Evolutionary conservation across 2,329 filamentous ascomycete genomes (phyloP).

Genomic region (Botrytis medusae): DNA sequence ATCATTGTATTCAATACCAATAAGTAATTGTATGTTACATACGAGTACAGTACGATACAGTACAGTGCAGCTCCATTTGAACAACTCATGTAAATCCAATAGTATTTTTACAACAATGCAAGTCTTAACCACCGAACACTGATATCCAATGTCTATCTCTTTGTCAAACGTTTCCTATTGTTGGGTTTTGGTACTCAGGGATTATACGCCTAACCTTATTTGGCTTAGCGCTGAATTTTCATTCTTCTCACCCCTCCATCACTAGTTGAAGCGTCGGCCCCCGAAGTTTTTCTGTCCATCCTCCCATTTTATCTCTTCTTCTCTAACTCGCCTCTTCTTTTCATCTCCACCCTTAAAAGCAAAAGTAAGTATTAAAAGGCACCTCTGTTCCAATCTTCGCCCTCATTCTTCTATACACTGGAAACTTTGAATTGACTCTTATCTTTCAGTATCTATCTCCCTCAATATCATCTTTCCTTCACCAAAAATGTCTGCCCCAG

Average conservation of each 20-base stretch:
- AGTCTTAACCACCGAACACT: neutral
- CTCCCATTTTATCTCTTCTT: neutral
- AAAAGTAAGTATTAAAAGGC: constrained; percentile 12
- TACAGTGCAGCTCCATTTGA: neutral
- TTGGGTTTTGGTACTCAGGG: neutral
- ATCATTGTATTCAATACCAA: neutral
- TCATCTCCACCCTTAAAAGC: neutral
- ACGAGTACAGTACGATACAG: neutral
- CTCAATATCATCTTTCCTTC: constrained; percentile 26
- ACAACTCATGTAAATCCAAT: constrained; percentile 1
- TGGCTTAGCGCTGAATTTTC: constrained; percentile 10
- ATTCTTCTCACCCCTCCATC: constrained; percentile 16
- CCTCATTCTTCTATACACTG: neutral
- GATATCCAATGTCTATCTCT: neutral
- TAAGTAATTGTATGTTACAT: neutral
- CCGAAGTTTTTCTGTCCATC: constrained; percentile 14
- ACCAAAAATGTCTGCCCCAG: constrained; percentile 40
- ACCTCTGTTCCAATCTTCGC: neutral
- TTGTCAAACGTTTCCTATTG: constrained; percentile 11
- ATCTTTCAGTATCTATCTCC: constrained; percentile 12
- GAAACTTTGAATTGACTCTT: neutral
- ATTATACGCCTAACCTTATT: neutral
- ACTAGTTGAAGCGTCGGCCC: constrained; percentile 3
- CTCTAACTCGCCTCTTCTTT: neutral
- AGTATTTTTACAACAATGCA: neutral